A percentile compares a stretch with the other conserved stretches of the same genome.
phyloP scores from a whole-genome alignment of 352 stramenopile species.

The Phytophthora aleatoria region DNA sequence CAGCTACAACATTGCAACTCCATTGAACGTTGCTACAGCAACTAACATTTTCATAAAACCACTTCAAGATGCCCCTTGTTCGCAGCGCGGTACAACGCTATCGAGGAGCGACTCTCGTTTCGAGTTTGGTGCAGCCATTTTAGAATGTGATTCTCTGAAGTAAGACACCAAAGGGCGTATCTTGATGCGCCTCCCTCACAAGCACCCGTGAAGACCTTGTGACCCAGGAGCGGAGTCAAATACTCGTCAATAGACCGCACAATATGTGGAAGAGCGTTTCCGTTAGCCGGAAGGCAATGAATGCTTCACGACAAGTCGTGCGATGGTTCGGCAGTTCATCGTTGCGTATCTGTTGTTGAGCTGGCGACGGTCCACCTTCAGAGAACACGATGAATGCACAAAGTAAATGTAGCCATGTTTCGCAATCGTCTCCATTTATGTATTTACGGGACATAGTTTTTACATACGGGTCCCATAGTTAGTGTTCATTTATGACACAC shows the following conservation, averaged over 20 bases:
- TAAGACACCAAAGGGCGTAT: constrained; percentile 4
- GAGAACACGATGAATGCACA: no score
- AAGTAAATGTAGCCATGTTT: constrained; percentile 6
- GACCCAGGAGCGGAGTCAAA: constrained; percentile 1
- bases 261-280: constrained; percentile 2
- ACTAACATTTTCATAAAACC: background rate
- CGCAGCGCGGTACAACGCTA: background rate
- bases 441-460: background rate
- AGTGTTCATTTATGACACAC: background rate
- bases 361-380: no score
- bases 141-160: background rate
- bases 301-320: background rate
- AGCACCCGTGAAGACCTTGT: constrained; percentile 11
- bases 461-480: background rate
- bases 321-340: background rate
- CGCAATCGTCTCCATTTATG: background rate
- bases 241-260: constrained; percentile 3
- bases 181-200: constrained; percentile 3
- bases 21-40: no score
- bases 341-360: no score
- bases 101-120: background rate
- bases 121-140: constrained; percentile 1
- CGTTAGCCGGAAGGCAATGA: constrained; percentile 5
- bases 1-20: background rate
- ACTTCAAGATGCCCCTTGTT: constrained; percentile 5